Percentiles rank a stretch among this genome's conserved stretches.
Evolutionary conservation across 176 grass and related monocot species (phyloP).

Genomic region (Aegilops sharonensis): DNA sequence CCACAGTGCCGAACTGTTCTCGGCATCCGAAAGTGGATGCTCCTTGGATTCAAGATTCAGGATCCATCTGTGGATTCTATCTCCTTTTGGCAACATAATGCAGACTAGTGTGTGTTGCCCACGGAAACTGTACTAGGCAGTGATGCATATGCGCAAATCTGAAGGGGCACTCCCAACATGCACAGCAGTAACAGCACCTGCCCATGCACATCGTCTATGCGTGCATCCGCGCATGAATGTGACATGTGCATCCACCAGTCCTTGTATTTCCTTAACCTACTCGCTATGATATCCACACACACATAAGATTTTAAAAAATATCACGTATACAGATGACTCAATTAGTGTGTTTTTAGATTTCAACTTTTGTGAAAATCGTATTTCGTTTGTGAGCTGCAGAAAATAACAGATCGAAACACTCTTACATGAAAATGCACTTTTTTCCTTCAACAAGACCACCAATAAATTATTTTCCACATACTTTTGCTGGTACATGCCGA

Average conservation of each 20-base stretch:
- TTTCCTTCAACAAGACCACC: too few relatives aligned
- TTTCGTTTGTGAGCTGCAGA: too few relatives aligned
- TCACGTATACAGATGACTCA: too few relatives aligned
- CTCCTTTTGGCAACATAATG: neutral
- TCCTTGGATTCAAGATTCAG: neutral
- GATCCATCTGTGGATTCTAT: neutral
- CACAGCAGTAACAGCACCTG: neutral
- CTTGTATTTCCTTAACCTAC: neutral
- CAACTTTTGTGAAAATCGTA: too few relatives aligned
- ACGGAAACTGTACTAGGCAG: neutral
- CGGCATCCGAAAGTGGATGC: neutral
- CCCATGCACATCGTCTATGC: neutral
- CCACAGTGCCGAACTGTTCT: neutral
- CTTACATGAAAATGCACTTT: too few relatives aligned
- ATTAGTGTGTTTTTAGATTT: too few relatives aligned
- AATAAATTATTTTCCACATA: too few relatives aligned
- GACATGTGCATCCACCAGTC: neutral
- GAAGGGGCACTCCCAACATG: slow-evolving; percentile 6
- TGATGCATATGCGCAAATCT: neutral
- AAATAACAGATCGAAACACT: too few relatives aligned
- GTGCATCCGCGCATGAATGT: neutral
- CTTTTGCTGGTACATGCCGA: too few relatives aligned
- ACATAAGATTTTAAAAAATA: too few relatives aligned
- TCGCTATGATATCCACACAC: too few relatives aligned
- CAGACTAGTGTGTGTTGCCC: neutral